Base-by-base conservation (phyloP, 2,329 filamentous ascomycete genomes). In the Xylaria sp. region DNA sequence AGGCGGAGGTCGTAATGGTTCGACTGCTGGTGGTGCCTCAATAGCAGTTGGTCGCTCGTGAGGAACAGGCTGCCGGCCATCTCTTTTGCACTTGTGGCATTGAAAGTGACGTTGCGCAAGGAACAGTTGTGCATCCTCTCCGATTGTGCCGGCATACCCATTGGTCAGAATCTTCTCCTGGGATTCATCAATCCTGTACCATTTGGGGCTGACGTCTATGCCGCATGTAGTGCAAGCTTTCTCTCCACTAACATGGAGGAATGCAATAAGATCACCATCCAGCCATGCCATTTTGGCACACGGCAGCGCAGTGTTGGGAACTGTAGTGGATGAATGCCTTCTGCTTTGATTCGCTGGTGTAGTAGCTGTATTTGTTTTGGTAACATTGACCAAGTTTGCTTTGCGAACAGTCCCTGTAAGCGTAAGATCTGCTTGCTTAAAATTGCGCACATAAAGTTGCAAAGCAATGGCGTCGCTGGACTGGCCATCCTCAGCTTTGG, bases 351-450 rank as follows among this genome's bases (percentile, higher is more conserved):
- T 78, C 60, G 70, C 80, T 75, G 73, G 82, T 74, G 66, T 80
- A 75, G 75, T 82, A 75, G 75, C 83, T 78, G 77, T 83, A 76
- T 78, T 67, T 1, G 80, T 82, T 78, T 91, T 93, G 13, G 88
- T 87, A 33, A 88, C 86, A 66, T 88, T 89, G 77, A 91, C 88
- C 51, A 96, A 86, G 68, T 93, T 96, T 25, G 96, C 95, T 81
- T 97, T 98, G 64, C 96, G 91, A 25, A 96, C 93, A 20, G 95
- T 98, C 33, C 96, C 96, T 2, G 94, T 98, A 74, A 98, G 83
- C 2, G 92, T 89, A 49, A 95, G 87, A 78, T 99, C 96, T 9
- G 96, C 95, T 81, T 98, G 95, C 80, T 99, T 99, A 84, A 94
- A 98, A 67, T 91, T 94, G 73, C 91, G 91, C 54, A 92, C 93